Conservation (phyloP, 129 eudicot species). For the Artemisia tridentata region DNA sequence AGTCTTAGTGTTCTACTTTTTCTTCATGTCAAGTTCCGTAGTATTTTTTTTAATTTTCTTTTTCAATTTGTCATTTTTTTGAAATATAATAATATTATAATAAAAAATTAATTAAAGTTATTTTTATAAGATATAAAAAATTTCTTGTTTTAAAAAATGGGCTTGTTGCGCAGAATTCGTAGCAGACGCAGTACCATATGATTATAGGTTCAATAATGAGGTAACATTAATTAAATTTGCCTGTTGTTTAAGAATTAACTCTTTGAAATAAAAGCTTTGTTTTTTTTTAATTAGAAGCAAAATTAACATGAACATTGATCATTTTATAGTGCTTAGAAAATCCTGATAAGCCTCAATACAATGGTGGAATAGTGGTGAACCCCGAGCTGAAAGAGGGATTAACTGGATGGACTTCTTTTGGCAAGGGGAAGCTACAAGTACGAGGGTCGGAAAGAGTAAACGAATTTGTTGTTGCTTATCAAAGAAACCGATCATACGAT, state of each 20-base stretch:
- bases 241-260: no score
- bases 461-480: slow-evolving; percentile 37
- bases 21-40: slow-evolving; percentile 10
- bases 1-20: neutral
- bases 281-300: neutral
- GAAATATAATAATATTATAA: neutral
- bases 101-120: neutral
- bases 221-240: slow-evolving; percentile 12
- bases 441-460: slow-evolving; percentile 38
- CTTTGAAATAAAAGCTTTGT: neutral
- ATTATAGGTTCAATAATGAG: slow-evolving; percentile 32
- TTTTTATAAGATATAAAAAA: neutral
- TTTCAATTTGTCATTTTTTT: neutral
- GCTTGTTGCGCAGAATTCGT: slow-evolving; percentile 12
- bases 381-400: slow-evolving; percentile 47
- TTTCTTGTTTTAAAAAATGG: neutral
- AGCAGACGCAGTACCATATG: slow-evolving; percentile 32
- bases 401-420: slow-evolving; percentile 51
- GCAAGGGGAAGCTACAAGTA: slow-evolving; percentile 35
- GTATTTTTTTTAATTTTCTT: neutral
- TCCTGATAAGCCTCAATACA: slow-evolving; percentile 40
- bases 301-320: neutral
- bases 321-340: slow-evolving; percentile 12
- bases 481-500: slow-evolving; percentile 36
- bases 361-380: slow-evolving; percentile 60